Evolutionary conservation across 768 basidiomycete species (phyloP).

Genomic region (Suillus sp.): DNA sequence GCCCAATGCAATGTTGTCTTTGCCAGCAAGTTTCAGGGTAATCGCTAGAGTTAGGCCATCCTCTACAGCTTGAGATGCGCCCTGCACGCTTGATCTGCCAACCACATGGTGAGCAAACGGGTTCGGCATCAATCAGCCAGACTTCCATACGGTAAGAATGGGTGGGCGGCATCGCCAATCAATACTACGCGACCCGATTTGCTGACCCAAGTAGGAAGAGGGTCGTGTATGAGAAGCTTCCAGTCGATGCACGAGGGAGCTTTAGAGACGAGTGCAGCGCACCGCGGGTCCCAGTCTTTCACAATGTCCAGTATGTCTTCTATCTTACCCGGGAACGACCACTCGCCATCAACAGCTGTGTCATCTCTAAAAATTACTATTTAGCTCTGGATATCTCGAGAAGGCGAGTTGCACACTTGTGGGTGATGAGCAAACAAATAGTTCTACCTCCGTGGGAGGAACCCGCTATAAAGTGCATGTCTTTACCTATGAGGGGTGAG

Average conservation of each 20-base stretch:
- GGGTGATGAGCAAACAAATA: slow-evolving; percentile 27
- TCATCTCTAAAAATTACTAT: slow-evolving; percentile 17
- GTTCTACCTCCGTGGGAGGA: slow-evolving; percentile 20
- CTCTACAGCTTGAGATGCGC: slow-evolving; percentile 45
- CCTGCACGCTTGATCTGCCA: slow-evolving; percentile 28
- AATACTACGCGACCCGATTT: slow-evolving; percentile 24
- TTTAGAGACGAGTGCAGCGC: slow-evolving; percentile 25
- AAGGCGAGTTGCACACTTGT: slow-evolving; percentile 16
- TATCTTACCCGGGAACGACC: slow-evolving; percentile 25
- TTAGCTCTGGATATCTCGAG: background rate
- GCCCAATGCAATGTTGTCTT: slow-evolving; percentile 10
- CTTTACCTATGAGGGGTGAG: slow-evolving; percentile 13
- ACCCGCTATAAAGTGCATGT: slow-evolving; percentile 24
- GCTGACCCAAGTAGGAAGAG: slow-evolving; percentile 40
- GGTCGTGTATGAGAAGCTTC: slow-evolving; percentile 41
- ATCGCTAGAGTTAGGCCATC: slow-evolving; percentile 40
- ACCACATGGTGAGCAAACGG: background rate
- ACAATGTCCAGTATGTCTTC: slow-evolving; percentile 26
- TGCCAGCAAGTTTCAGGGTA: slow-evolving; percentile 22
- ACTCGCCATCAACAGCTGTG: slow-evolving; percentile 23
- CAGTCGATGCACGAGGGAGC: slow-evolving; percentile 37
- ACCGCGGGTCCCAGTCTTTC: slow-evolving; percentile 29
- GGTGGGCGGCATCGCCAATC: slow-evolving; percentile 34
- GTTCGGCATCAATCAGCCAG: background rate
- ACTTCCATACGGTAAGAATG: slow-evolving; percentile 30